Evolutionary conservation across 768 basidiomycete genomes (phyloP), one percentile per base, ranked within the genome.

Genomic region (Scleroderma bovista): DNA sequence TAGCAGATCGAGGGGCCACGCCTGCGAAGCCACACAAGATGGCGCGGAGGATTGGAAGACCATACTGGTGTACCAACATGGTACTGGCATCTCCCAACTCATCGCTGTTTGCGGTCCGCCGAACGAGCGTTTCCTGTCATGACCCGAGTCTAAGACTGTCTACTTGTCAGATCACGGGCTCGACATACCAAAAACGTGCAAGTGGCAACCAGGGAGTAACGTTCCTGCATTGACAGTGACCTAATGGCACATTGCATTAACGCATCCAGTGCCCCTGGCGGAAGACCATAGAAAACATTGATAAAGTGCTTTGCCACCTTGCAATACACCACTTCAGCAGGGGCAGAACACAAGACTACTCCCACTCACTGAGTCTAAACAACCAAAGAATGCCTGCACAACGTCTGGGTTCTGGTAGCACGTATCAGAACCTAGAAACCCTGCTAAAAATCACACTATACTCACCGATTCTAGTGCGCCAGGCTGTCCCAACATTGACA

Each of bases 371-470:
- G 80, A 76, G 40, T 91, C 88, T 74, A 88, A 77, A 61, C 83
- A 93, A 9, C 75, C 75, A 67, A 94, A 95, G 66, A 93, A 94
- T 22, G 83, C 83, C 61, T 93, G 91, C 15, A 92, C 89, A 23
- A 95, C 80, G 63, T 95, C 93, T 0, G 93, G 93, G 60, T 95
- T 91, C 91, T 95, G 16, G 31, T 9, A 45, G 12, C 15, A 6
- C 11, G 17, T n/a, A 43, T 43, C 41, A 11, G 44, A n/a, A 31
- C n/a, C 12, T 20, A 31, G n/a, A 44, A 17, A 17, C 8, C n/a
- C 17, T 29, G 36, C 3, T 20, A 31, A 42, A 17, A 9, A 47
- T 45, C 34, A n/a, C 47, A 6, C 19, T 6, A 22, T 15, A 69
- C 83, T 52, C 58, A 91, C 89, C 52, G 72, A 72, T 59, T 83